Percentiles rank a stretch among this genome's conserved stretches.
Evolutionary conservation across 1,139 yeast genomes (phyloP).

Genomic region (Candida sanyaensis): DNA sequence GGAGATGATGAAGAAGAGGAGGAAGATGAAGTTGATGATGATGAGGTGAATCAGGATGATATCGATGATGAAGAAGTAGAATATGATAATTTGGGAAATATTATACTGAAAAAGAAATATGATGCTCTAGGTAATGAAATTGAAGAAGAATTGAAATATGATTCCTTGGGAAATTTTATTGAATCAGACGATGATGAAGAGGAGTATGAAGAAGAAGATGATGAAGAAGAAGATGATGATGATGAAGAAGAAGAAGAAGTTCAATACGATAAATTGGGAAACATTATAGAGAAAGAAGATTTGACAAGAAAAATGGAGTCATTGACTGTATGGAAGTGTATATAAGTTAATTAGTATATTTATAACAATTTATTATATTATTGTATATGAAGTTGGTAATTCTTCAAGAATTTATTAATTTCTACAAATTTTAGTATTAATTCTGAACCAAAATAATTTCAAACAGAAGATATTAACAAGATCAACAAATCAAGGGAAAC

Average conservation of each 20-base stretch:
- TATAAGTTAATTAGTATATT: not conserved
- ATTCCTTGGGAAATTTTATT: conserved; percentile 17
- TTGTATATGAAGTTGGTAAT: too few species aligned
- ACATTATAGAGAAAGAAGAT: conserved; percentile 6
- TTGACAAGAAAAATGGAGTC: conserved; percentile 1
- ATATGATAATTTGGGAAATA: conserved; percentile 18
- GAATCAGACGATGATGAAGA: conserved; percentile 6
- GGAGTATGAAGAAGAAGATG: not conserved
- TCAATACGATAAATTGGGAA: conserved; percentile 8
- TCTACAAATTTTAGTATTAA: too few species aligned
- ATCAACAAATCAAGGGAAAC: too few species aligned
- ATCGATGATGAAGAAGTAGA: conserved; percentile 13
- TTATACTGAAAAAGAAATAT: conserved; percentile 13
- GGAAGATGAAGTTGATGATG: conserved; percentile 5
- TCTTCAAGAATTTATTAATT: too few species aligned
- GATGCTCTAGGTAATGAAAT: conserved; percentile 13
- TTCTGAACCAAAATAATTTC: too few species aligned
- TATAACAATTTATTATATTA: too few species aligned
- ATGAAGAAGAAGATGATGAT: conserved; percentile 7
- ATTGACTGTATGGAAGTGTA: conserved; percentile 5
- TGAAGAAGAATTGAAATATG: conserved; percentile 13
- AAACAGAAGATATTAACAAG: too few species aligned
- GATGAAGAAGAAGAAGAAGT: conserved; percentile 5
- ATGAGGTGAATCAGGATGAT: conserved; percentile 10
- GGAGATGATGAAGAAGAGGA: conserved; percentile 13